These are phyloP conservation scores for Phytophthora agathidicida DNA, from an alignment of 352 stramenopile genomes.

Conservation along the genomic window DNA sequence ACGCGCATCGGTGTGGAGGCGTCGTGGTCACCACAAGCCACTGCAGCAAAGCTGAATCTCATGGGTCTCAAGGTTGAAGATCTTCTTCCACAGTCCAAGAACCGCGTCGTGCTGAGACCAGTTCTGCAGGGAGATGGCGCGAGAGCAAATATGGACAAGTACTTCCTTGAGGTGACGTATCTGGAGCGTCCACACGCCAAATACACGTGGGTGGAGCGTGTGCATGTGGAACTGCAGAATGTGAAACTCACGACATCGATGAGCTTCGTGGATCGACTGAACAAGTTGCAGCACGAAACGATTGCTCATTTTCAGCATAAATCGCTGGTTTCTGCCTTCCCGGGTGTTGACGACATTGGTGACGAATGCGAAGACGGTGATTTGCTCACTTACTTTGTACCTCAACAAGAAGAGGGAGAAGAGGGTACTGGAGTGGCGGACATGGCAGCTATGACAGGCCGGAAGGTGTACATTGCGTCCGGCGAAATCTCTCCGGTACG, in stretches of 20 bases:
- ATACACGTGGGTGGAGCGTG: constrained; percentile 70
- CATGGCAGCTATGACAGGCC: constrained; percentile 76
- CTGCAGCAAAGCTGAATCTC: constrained; percentile 67
- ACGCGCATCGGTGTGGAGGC: constrained; percentile 67
- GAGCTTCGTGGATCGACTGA: constrained; percentile 78
- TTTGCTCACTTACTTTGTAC: constrained; percentile 77
- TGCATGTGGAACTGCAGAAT: constrained; percentile 69
- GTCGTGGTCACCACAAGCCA: constrained; percentile 44
- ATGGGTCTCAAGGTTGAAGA: constrained; percentile 81
- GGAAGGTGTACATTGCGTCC: constrained; percentile 79
- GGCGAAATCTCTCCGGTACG: constrained; percentile 74
- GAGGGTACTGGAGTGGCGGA: constrained; percentile 25
- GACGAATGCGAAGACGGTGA: constrained; percentile 48
- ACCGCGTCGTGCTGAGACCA: constrained; percentile 69
- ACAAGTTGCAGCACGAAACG: constrained; percentile 64
- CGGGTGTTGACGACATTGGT: constrained; percentile 29
- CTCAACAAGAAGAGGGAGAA: constrained; percentile 46
- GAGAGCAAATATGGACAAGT: constrained; percentile 37
- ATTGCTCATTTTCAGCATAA: constrained; percentile 71
- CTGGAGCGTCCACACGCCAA: constrained; percentile 72
- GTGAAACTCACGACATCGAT: constrained; percentile 79
- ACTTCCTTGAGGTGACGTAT: constrained; percentile 77
- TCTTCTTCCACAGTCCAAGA: constrained; percentile 63
- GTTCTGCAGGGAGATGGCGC: constrained; percentile 34
- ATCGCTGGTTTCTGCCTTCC: constrained; percentile 56